Base-by-base conservation (phyloP, 2,329 filamentous ascomycete species). In the Magnaporthiopsis poae region DNA sequence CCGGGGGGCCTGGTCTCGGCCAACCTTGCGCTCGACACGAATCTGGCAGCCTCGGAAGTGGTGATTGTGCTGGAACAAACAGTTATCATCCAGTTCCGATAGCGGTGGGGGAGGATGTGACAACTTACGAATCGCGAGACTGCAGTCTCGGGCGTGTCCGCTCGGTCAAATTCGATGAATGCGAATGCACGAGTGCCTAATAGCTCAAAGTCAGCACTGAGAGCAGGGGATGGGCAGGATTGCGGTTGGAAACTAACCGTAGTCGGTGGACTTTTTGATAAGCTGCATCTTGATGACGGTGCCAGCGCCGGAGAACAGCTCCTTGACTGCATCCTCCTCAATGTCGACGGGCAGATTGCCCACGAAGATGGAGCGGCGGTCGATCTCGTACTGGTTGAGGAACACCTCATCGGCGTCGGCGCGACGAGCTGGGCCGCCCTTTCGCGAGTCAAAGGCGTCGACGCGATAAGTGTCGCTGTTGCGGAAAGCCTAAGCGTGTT, bases 291-390 rank as follows among this genome's bases (percentile, higher is more conserved):
- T 71, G 35, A 72, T 62, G 1, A 77, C 72, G 3, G 70, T 67
- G 5, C 76, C 76, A 52, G 72, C 63, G 29, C 70, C 65, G 1
- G 68, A 67, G 61, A 73, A 73, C 8, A 74, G 60, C 8, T 66
- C 68, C 2, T 66, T 67, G 8, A 78, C 69, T 2, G 71, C 65
- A 5, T 71, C 69, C 29, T 75, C 70, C 1, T 68, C 69, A 1
- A 72, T 65, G 18, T 71, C 69, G 9, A 67, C 61, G 3, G 74
- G 74, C 5, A 78, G 68, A 35, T 73, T 72, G 0, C 73, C 75
- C 3, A 78, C 70, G 25, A 73, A 78, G 61, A 77, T 71, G 2
- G 76, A 77, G 60, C 75, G 73, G 13, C 75, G 73, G 60, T 77
- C 75, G 25, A 74, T 62, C 62, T 77, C 75, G 29, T 76, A 77